Conservation (phyloP, 163 green algal genomes). For the Chloromonas sp. region DNA sequence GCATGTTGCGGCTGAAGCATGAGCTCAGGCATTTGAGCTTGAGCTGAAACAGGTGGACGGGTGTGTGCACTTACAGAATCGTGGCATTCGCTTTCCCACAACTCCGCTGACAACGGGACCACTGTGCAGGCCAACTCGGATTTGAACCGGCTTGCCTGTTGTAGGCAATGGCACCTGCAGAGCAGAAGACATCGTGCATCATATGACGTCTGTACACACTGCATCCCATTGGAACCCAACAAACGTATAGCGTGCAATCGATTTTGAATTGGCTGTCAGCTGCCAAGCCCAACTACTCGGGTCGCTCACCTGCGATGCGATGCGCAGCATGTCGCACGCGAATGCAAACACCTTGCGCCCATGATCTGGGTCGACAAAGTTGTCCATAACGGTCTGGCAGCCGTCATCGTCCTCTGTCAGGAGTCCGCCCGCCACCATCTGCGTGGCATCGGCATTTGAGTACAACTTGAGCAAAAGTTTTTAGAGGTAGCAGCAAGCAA, state of each 20-base stretch:
- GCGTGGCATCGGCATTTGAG: too few relatives aligned
- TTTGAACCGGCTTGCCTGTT: slow-evolving; percentile 6
- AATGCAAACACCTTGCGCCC: neutral
- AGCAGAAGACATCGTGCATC: too few relatives aligned
- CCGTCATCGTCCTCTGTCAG: slow-evolving; percentile 13
- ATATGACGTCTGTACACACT: too few relatives aligned
- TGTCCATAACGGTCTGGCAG: neutral
- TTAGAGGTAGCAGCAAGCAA: too few relatives aligned
- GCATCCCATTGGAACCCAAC: too few relatives aligned
- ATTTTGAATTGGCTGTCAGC: too few relatives aligned
- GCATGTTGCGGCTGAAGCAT: too few relatives aligned
- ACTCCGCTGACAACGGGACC: slow-evolving; percentile 15
- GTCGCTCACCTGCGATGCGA: neutral
- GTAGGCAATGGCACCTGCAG: neutral
- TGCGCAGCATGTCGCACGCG: slow-evolving; percentile 7
- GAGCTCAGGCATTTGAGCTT: too few relatives aligned
- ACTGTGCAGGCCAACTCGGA: slow-evolving; percentile 18
- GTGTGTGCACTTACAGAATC: slow-evolving; percentile 11
- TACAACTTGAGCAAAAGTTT: too few relatives aligned
- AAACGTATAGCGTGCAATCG: too few relatives aligned
- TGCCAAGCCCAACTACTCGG: too few relatives aligned
- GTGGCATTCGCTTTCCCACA: slow-evolving; percentile 19
- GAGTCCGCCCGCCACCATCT: slow-evolving; percentile 15
- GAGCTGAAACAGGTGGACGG: too few relatives aligned
- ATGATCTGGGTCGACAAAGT: slow-evolving; percentile 2